Conservation (phyloP, 2,329 filamentous ascomycete genomes). For the Penicillium sp. region DNA sequence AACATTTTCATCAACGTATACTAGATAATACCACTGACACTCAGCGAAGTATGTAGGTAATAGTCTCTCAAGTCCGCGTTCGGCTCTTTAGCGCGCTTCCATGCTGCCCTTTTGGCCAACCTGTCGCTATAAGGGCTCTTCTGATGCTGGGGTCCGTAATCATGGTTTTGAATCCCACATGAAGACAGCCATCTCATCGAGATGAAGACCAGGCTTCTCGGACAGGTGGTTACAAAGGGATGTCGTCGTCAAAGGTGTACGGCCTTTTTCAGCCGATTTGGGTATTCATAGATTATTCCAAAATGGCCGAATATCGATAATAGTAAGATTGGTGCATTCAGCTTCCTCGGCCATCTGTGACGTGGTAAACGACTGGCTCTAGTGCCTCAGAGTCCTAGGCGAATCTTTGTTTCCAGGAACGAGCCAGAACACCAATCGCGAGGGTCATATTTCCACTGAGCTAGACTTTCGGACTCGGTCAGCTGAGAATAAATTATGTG, state of each 20-base stretch:
- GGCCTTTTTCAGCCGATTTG: background rate
- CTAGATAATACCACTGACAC: background rate
- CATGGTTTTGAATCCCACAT: slow-evolving; percentile 2
- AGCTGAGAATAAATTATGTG: slow-evolving; percentile 1
- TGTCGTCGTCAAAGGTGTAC: background rate
- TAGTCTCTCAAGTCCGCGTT: slow-evolving; percentile 2
- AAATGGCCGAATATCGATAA: background rate
- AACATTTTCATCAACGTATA: background rate
- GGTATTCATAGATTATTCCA: background rate
- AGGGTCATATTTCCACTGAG: background rate
- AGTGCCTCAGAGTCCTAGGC: too few relatives aligned
- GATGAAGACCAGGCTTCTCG: slow-evolving; percentile 1
- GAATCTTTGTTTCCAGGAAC: background rate
- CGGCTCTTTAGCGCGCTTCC: background rate
- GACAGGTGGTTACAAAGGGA: slow-evolving; percentile 1
- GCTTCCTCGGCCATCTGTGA: background rate
- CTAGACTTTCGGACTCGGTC: slow-evolving; percentile 1
- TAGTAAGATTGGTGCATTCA: background rate
- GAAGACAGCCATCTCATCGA: slow-evolving; percentile 1
- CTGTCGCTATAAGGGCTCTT: slow-evolving; percentile 2
- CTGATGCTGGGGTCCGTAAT: slow-evolving; percentile 1
- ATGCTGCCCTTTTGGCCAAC: slow-evolving; percentile 1
- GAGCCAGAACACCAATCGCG: background rate
- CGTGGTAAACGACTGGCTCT: background rate
- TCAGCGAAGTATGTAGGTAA: slow-evolving; percentile 1